Evolutionary conservation across 1,284 basidiomycete species (phyloP), one percentile per base, ranked within the genome.

Genomic region (Neonothopanus nambi): DNA sequence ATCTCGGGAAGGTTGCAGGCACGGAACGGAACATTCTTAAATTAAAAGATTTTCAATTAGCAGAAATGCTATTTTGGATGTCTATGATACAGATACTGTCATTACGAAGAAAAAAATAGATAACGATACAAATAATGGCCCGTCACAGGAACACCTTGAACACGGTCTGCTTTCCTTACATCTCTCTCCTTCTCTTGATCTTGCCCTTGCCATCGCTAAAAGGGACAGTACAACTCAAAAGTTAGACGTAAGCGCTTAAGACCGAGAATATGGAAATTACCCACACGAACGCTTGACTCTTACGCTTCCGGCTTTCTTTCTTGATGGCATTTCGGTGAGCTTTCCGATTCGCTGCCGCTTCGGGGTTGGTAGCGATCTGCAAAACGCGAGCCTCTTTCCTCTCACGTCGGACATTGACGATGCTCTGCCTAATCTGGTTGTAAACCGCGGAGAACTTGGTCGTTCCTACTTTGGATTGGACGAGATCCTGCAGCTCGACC

Each of bases 401-500:
- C 50, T 90, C 89, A 52, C 87, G 79, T 50, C 91, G 80, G 33
- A 92, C 81, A 33, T 78, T 80, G 26, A 87, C 70, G 1, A 84
- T 82, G 28, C 80, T 76, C 64, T 93, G 87, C 37, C 93, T 81
- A 51, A 98, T 88, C 51, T 79, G 78, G 59, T 86, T 91, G 73
- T 97, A 98, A 0, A 81, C 80, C 17, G 68, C 69, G 3, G 93
- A 84, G 70, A 97, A 99, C 52, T 79, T 81, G 1, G 87, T 89
- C 12, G 87, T 84, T 23, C 95, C 95, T 35, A 97, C 87, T 74
- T 93, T 93, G 42, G 72, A 69, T 65, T 95, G 95, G 0, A 99
- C 73, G 15, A 98, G 81, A 53, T 95, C 92, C 63, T 94, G 89
- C 11, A 99, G 75, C 69, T 99, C 95, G 12, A 82, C 76, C 0